Conservation (phyloP, 2,329 filamentous ascomycete species). For the Ophiognomonia clavigignenti-juglandacearum region DNA sequence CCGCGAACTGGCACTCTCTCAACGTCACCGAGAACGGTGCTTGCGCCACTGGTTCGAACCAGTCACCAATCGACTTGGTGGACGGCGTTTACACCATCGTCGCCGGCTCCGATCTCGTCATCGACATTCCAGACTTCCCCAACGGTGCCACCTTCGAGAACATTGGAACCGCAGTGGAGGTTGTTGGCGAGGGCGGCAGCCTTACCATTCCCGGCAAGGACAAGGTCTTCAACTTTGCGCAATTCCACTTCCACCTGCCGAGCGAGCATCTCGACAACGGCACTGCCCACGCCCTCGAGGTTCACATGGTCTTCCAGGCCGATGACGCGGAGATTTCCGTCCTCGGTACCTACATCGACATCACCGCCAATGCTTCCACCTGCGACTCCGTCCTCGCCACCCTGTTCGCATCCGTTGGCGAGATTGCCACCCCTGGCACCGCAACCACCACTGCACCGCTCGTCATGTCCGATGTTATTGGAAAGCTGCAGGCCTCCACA, state of each 20-base stretch:
- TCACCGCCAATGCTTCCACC: conserved; percentile 24
- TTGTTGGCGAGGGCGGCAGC: conserved; percentile 40
- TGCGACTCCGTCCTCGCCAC: conserved; percentile 37
- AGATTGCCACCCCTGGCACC: conserved; percentile 39
- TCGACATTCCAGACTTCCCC: conserved; percentile 36
- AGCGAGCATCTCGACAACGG: conserved; percentile 42
- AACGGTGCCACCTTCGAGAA: conserved; percentile 49
- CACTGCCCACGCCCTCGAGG: conserved; percentile 45
- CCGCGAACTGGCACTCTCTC: conserved; percentile 30
- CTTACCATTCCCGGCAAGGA: conserved; percentile 2
- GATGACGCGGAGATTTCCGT: conserved; percentile 36
- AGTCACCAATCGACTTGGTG: conserved; percentile 55
- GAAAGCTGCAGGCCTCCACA: conserved; percentile 28
- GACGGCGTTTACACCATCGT: conserved; percentile 29
- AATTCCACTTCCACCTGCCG: conserved; percentile 48
- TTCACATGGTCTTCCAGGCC: conserved; percentile 56
- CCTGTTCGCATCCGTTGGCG: conserved; percentile 35
- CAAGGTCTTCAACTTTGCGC: conserved; percentile 32
- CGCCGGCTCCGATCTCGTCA: conserved; percentile 26
- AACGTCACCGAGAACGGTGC: conserved; percentile 35
- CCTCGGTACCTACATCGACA: conserved; percentile 38
- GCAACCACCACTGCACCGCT: conserved; percentile 35
- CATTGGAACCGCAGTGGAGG: conserved; percentile 52
- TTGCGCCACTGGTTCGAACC: conserved; percentile 47
- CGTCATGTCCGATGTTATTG: conserved; percentile 37